A percentile compares a stretch with the other conserved stretches of the same genome.
These are phyloP conservation scores for Populus hybrid DNA, from an alignment of 441 rosid genomes.

Conservation along the genomic window DNA sequence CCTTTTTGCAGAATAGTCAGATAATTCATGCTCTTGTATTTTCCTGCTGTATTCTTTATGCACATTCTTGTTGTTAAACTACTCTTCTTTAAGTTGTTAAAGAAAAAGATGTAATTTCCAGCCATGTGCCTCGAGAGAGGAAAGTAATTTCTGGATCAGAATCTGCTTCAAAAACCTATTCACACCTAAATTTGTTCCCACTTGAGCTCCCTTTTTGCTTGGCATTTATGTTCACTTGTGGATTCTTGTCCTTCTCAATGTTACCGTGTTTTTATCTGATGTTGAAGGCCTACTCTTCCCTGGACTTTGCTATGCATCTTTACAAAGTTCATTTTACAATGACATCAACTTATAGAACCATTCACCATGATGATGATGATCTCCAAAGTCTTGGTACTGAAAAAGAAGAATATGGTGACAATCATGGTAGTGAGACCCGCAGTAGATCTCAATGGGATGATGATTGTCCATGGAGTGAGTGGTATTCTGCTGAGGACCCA, in stretches of 20 bases:
- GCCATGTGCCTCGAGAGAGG: neutral
- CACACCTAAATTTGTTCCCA: slow-evolving; percentile 3
- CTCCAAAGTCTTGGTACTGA: slow-evolving; percentile 48
- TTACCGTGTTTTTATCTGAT: slow-evolving; percentile 21
- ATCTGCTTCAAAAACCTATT: slow-evolving; percentile 6
- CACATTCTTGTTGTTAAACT: neutral
- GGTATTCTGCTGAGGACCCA: slow-evolving; percentile 98
- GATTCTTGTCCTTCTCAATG: slow-evolving; percentile 7
- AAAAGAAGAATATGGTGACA: slow-evolving; percentile 42
- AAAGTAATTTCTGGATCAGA: neutral
- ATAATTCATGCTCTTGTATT: neutral
- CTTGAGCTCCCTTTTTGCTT: neutral
- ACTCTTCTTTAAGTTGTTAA: neutral
- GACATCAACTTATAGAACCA: slow-evolving; percentile 87
- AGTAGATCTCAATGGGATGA: slow-evolving; percentile 85
- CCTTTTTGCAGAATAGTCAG: neutral
- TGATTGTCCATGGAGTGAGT: slow-evolving; percentile 99
- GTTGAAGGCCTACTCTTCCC: slow-evolving; percentile 74
- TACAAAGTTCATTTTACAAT: slow-evolving; percentile 74
- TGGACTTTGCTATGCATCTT: slow-evolving; percentile 68
- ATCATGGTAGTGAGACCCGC: slow-evolving; percentile 41
- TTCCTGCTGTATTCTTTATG: neutral
- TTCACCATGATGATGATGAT: slow-evolving; percentile 65
- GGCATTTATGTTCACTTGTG: slow-evolving; percentile 3
- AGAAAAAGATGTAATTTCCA: neutral